Base-by-base conservation (phyloP, 768 basidiomycete genomes). In the Grammothele lineata region DNA sequence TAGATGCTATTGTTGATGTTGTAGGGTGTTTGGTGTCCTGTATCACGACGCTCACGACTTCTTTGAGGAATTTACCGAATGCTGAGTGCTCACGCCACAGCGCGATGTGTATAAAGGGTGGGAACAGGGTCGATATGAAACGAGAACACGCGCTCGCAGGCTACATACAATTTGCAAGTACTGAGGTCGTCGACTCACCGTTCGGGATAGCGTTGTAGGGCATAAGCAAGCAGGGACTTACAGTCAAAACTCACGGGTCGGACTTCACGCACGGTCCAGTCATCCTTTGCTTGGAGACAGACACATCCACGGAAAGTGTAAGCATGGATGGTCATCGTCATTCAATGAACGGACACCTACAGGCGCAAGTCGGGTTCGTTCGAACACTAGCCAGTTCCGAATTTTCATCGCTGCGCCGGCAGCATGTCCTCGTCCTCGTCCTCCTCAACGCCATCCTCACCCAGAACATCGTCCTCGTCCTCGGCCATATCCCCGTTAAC, bases 1-100 rank as follows among this genome's bases (percentile, higher is more conserved):
- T 89, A 61, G 70, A n/a, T n/a, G n/a, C n/a, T n/a, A n/a, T n/a
- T n/a, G 27, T 30, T 30, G 27, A 14, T 14, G 27, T 55, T 26
- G 30, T 37, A 26, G 25, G 32, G 37, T 15, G 12, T 48, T 22
- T 25, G 26, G 19, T 33, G 21, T 38, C 12, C 34, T 43, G 37
- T 49, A 48, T 21, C 34, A 42, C 30, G 40, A 37, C 11, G n/a
- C 22, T 43, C 33, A 25, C 22, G 38, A 25, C 3, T 32, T 39
- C 4, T 15, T 26, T 24, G 8, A n/a, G 6, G 26, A 15, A 42
- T 32, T 21, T 27, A 19, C 40, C 32, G 40, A n/a, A n/a, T n/a
- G n/a, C n/a, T n/a, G n/a, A n/a, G n/a, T n/a, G n/a, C n/a, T n/a
- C n/a, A n/a, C n/a, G n/a, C n/a, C n/a, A n/a, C n/a, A n/a, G n/a